These are phyloP conservation scores for Ambrosia hybrid DNA, from an alignment of 140 eudicot genomes.

Conservation along the genomic window DNA sequence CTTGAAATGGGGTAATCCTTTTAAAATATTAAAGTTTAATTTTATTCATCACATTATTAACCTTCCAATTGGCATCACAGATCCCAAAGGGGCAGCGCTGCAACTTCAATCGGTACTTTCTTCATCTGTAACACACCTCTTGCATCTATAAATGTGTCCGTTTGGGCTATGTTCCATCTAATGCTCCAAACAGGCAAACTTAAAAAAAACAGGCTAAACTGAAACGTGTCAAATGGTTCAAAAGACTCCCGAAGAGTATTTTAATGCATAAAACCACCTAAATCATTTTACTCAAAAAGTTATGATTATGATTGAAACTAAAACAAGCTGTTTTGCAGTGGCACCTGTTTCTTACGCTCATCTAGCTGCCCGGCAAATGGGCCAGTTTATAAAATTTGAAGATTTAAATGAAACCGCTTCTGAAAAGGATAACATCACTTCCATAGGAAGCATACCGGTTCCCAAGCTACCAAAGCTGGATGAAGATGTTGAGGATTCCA, in stretches of 20 bases:
- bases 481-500: constrained; percentile 64
- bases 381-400: constrained; percentile 77
- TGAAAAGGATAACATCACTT: constrained; percentile 46
- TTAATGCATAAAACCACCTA: constrained; percentile 9
- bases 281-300: neutral
- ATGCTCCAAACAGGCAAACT: neutral
- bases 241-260: neutral
- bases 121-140: constrained; percentile 9
- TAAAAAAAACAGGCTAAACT: neutral
- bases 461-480: constrained; percentile 85
- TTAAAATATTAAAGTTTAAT: neutral
- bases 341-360: constrained; percentile 93
- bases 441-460: constrained; percentile 48
- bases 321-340: constrained; percentile 48
- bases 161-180: constrained; percentile 7
- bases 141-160: neutral
- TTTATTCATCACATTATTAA: constrained; percentile 7
- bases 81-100: constrained; percentile 83
- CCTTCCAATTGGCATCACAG: constrained; percentile 37
- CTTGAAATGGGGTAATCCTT: constrained; percentile 1
- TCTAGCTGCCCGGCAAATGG: constrained; percentile 87
- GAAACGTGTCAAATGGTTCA: neutral
- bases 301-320: neutral
- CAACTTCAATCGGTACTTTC: constrained; percentile 77
- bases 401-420: constrained; percentile 58